Conservation (phyloP, 2,329 filamentous ascomycete genomes). For the Aspergillus texensis region DNA sequence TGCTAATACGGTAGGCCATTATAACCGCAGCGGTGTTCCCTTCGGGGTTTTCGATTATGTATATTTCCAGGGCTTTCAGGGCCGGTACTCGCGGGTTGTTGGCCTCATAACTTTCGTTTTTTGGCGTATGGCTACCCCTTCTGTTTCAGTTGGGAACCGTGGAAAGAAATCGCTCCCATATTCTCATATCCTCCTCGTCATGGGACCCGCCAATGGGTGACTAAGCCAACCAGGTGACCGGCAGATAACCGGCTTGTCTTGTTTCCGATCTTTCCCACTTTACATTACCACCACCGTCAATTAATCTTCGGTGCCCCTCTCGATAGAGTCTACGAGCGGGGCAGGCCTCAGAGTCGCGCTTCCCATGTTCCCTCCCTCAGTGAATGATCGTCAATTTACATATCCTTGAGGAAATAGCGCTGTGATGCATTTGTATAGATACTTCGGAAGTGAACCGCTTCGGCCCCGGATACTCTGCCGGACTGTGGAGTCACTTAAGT, state of each 20-base stretch:
- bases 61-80: neutral
- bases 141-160: too few species aligned
- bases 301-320: neutral
- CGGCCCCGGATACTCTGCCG: neutral
- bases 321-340: neutral
- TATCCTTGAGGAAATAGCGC: neutral
- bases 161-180: neutral
- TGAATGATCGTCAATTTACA: neutral
- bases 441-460: neutral
- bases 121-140: too few species aligned
- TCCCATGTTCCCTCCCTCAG: neutral
- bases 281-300: neutral
- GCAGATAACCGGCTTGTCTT: neutral
- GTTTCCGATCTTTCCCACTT: neutral
- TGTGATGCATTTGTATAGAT: neutral
- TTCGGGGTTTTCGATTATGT: neutral
- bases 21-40: too few species aligned
- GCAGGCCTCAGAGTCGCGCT: neutral
- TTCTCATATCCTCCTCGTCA: neutral
- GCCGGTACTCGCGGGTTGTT: neutral
- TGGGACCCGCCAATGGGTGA: neutral
- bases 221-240: neutral
- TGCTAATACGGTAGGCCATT: too few species aligned
- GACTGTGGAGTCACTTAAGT: neutral
- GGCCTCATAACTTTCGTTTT: neutral